Percentiles rank a stretch among this genome's conserved stretches.
phyloP scores from a whole-genome alignment of 2,329 filamentous ascomycete species.

The Fusarium miscanthi region DNA sequence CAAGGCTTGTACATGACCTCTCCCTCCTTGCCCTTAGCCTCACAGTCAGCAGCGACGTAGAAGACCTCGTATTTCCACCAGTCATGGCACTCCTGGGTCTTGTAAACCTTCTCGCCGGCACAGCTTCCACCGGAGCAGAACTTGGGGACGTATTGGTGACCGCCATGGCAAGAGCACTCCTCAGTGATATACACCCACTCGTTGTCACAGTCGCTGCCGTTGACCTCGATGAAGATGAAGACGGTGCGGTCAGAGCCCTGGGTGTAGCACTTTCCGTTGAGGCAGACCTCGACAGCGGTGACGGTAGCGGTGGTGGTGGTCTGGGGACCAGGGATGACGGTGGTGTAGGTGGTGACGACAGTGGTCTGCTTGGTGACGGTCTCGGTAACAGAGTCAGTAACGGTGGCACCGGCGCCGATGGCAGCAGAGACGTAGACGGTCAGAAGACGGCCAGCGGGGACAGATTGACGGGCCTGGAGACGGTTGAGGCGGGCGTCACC shows the following conservation, averaged over 20 bases:
- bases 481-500: conserved; percentile 22
- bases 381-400: not conserved
- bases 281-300: conserved; percentile 26
- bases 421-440: conserved; percentile 20
- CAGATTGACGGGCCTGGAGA: conserved; percentile 23
- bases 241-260: not conserved
- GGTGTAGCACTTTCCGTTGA: conserved; percentile 14
- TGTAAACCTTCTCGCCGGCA: conserved; percentile 33
- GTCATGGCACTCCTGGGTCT: conserved; percentile 30
- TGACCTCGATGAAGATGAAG: conserved; percentile 32
- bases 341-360: conserved; percentile 27
- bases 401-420: not conserved
- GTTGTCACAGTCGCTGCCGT: conserved; percentile 27
- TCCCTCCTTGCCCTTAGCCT: conserved; percentile 14
- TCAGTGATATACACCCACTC: conserved; percentile 29
- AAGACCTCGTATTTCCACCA: conserved; percentile 18
- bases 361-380: conserved; percentile 22
- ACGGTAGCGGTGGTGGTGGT: conserved; percentile 15
- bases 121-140: conserved; percentile 21
- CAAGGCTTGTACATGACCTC: conserved; percentile 38
- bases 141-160: conserved; percentile 29
- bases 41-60: conserved; percentile 27
- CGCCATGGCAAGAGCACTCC: conserved; percentile 33
- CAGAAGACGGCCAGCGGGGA: conserved; percentile 24
- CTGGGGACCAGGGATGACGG: not conserved